A percentile compares a stretch with the other conserved stretches of the same genome.
These are phyloP conservation scores for Thuja plicata DNA, from an alignment of 83 land plant genomes.

Conservation along the genomic window DNA sequence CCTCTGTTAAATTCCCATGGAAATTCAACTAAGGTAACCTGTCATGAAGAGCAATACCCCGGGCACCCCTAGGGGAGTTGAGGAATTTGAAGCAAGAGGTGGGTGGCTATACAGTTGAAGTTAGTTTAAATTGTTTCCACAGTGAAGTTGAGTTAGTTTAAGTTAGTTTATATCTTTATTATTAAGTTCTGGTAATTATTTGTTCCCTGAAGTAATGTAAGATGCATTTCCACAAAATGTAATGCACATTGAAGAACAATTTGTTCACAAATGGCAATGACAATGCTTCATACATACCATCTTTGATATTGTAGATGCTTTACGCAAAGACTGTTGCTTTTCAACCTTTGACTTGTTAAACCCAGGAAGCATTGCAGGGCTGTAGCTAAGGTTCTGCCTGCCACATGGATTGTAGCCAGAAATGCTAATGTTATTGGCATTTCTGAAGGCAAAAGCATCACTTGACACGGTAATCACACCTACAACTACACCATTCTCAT, in stretches of 20 bases:
- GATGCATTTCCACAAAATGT: neutral
- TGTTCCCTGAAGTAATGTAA: neutral
- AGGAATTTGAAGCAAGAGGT: neutral
- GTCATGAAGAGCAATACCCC: neutral
- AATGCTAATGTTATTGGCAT: neutral
- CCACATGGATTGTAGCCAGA: neutral
- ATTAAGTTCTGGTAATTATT: neutral
- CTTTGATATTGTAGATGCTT: neutral
- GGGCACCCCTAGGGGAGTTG: neutral
- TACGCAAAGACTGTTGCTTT: neutral
- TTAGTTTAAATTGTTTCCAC: neutral
- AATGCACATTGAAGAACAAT: neutral
- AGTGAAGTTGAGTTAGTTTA: neutral
- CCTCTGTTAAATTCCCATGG: neutral
- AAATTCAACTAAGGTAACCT: neutral
- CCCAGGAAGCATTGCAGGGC: neutral
- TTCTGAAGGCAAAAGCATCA: slow-evolving; percentile 43
- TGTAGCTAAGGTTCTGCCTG: neutral
- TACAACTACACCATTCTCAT: slow-evolving; percentile 55
- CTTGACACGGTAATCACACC: slow-evolving; percentile 61
- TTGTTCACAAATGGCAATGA: neutral
- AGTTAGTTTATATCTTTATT: too few species aligned
- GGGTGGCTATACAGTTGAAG: too few species aligned
- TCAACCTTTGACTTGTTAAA: slow-evolving; percentile 5
- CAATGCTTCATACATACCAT: neutral